A percentile compares a stretch with the other conserved stretches of the same genome.
phyloP scores from a whole-genome alignment of 148 eudicot genomes.

The Linanthus parryae region DNA sequence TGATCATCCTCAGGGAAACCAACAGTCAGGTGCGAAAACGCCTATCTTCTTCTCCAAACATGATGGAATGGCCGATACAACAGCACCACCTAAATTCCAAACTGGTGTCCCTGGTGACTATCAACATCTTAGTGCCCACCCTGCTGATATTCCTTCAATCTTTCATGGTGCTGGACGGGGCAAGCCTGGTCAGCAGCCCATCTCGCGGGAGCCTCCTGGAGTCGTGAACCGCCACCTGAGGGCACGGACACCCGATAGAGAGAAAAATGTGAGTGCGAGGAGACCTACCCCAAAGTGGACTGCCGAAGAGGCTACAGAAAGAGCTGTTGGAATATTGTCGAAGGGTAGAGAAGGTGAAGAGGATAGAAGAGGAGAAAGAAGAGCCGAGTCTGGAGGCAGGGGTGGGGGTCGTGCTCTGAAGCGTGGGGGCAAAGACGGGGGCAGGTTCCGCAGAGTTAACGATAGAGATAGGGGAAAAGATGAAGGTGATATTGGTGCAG shows the following conservation, averaged over 20 bases:
- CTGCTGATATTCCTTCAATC: constrained; percentile 20
- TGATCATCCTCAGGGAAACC: constrained; percentile 17
- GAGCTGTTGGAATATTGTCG: constrained; percentile 17
- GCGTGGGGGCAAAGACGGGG: constrained; percentile 4
- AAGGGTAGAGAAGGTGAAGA: constrained; percentile 10
- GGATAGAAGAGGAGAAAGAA: constrained; percentile 13
- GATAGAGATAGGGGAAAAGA: constrained; percentile 14
- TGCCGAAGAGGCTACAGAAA: constrained; percentile 29
- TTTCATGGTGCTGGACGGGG: constrained; percentile 65
- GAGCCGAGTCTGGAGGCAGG: constrained; percentile 6
- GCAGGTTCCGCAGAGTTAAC: too few relatives aligned
- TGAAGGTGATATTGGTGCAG: constrained; percentile 24
- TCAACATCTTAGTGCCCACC: constrained; percentile 23
- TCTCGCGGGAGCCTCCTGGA: constrained; percentile 13
- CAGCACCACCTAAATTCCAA: constrained; percentile 7
- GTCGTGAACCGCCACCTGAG: constrained; percentile 57
- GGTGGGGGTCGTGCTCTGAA: not conserved
- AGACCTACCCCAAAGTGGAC: constrained; percentile 19
- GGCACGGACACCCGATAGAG: constrained; percentile 12
- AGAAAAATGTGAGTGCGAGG: not conserved
- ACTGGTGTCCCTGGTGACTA: constrained; percentile 1
- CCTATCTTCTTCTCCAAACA: constrained; percentile 33
- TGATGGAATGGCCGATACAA: constrained; percentile 8
- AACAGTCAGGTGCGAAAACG: constrained; percentile 20
- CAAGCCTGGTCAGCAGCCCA: constrained; percentile 8